Evolutionary conservation across 2,329 filamentous ascomycete species (phyloP), one percentile per base, ranked within the genome.

Genomic region (Fusarium hainanense): DNA sequence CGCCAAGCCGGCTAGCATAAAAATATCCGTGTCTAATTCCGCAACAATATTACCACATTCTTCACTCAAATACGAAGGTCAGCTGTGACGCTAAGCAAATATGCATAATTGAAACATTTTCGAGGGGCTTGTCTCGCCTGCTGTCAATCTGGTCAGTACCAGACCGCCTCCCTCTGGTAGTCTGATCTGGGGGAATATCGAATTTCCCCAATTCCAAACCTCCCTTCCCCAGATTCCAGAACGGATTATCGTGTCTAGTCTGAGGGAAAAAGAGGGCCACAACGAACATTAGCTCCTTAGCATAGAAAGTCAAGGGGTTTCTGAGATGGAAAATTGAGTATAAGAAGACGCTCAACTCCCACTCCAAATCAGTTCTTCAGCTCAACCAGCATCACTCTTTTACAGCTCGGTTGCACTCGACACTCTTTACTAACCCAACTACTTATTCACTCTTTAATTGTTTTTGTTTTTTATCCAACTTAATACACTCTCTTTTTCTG

Each of bases 381-480:
- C 67, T 47, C 67, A 70, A 58, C 50, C 67, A 70, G 63, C 67
- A 68, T 64, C 63, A 47, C 58, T 64, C 58, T 4, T 68, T 70
- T 52, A 67, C 21, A 67, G 66, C 66, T 52, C n/a, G 67, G 54
- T 70, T 70, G 67, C 50, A 52, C 42, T 66, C 70, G 63, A 13
- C 67, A 70, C 58, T 69, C 66, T 62, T 69, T 70, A 47, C 54
- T 59, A 65, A 61, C 43, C 21, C 11, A 42, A 42, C 40, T 37
- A 12, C 7, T 16, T 11, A 66, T 41, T 62, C 56, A 54, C 48
- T 69, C 63, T 55, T 67, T 67, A 30, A 28, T 37, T 34, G 52
- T 44, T 57, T 57, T 44, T 46, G 46, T 27, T 65, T 66, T 57
- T 46, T 16, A 54, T 49, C 58, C 63, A 49, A 68, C 67, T 70